Conservation (phyloP, 345 rosid species). For the Syzygium aqueum region DNA sequence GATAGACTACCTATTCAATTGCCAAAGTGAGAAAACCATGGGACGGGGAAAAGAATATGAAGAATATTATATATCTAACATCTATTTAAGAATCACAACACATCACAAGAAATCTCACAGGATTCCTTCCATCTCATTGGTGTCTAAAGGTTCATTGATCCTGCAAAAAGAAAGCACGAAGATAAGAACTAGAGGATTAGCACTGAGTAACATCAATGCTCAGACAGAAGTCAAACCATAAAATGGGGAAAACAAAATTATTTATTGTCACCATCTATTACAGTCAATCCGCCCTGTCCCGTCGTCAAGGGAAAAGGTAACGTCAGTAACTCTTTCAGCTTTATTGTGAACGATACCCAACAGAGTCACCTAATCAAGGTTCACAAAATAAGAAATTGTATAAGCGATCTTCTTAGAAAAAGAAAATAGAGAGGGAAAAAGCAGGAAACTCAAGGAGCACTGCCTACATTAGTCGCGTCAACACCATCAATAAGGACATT, state of each 20-base stretch:
- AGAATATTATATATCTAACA: background rate
- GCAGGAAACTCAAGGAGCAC: background rate
- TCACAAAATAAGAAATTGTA: background rate
- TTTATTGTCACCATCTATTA: conserved; percentile 50
- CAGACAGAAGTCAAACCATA: background rate
- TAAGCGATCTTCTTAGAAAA: background rate
- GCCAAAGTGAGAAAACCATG: background rate
- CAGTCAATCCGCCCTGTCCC: conserved; percentile 86
- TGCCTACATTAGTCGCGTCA: conserved; percentile 43
- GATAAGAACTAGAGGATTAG: background rate
- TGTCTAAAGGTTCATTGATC: conserved; percentile 73
- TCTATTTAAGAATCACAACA: background rate
- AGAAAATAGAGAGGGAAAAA: background rate
- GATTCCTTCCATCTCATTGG: conserved; percentile 67
- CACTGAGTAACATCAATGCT: background rate
- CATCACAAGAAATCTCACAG: conserved; percentile 25
- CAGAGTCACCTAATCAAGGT: conserved; percentile 36
- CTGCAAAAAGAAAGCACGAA: conserved; percentile 22
- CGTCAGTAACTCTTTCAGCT: conserved; percentile 69
- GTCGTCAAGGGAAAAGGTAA: conserved; percentile 62
- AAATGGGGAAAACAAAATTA: background rate
- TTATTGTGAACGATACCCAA: conserved; percentile 59
- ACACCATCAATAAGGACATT: conserved; percentile 48
- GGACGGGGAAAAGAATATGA: background rate
- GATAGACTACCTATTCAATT: background rate